phyloP scores from a whole-genome alignment of 2,329 filamentous ascomycete genomes.

The Calonectria pauciramosa region DNA sequence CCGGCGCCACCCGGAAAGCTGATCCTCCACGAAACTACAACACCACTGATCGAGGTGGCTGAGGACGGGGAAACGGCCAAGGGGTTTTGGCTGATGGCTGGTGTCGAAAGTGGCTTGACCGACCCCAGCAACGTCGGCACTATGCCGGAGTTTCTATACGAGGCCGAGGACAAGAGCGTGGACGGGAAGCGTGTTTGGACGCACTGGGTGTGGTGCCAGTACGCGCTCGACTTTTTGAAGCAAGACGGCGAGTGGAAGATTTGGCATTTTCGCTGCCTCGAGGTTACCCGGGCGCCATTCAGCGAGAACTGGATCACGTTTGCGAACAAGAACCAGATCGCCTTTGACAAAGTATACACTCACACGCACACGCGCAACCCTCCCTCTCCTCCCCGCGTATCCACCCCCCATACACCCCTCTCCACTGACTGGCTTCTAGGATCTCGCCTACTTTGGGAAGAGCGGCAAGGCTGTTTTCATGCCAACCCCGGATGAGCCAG shows the following conservation, averaged over 20 bases:
- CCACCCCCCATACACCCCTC: too few relatives aligned
- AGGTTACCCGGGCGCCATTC: conserved; percentile 10
- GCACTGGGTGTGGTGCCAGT: conserved; percentile 22
- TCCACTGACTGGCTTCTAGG: not conserved
- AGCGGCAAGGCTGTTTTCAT: conserved; percentile 18
- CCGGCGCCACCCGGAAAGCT: conserved; percentile 11
- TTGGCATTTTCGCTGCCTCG: conserved; percentile 21
- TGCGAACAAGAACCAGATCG: conserved; percentile 21
- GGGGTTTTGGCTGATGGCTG: conserved; percentile 23
- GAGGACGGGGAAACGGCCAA: conserved; percentile 19
- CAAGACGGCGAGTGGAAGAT: conserved; percentile 19
- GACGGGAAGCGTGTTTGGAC: conserved; percentile 15
- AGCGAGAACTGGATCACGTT: conserved; percentile 25
- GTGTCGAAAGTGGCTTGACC: conserved; percentile 18
- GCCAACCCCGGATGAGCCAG: conserved; percentile 19
- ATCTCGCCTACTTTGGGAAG: conserved; percentile 20
- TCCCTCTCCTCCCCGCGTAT: not conserved
- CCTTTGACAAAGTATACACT: conserved; percentile 12
- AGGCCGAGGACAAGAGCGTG: conserved; percentile 15
- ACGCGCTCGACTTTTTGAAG: conserved; percentile 16
- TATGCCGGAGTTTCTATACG: conserved; percentile 21
- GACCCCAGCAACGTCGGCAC: conserved; percentile 7
- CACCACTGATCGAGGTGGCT: conserved; percentile 17
- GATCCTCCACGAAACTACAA: conserved; percentile 14
- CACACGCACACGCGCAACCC: not conserved